A percentile compares a stretch with the other conserved stretches of the same genome.
These are phyloP conservation scores for Pseudogymnoascus sp. DNA, from an alignment of 2,329 filamentous ascomycete genomes.

Conservation along the genomic window DNA sequence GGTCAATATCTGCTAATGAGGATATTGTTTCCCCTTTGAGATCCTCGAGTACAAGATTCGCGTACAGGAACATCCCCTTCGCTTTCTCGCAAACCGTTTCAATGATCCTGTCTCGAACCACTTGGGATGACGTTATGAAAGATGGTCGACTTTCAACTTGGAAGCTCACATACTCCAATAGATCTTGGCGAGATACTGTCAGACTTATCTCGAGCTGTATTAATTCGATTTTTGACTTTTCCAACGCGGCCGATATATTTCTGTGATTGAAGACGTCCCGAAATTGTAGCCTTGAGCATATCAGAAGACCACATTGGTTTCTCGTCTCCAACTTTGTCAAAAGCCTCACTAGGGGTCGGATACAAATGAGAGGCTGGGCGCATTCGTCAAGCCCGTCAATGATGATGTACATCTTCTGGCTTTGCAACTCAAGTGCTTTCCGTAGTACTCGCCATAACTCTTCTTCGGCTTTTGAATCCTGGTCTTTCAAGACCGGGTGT, in stretches of 20 bases:
- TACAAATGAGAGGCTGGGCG: not conserved
- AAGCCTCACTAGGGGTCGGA: not conserved
- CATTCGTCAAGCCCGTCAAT: constrained; percentile 11
- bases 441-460: not conserved
- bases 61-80: constrained; percentile 11
- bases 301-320: not conserved
- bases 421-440: not conserved
- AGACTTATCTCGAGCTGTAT: not conserved
- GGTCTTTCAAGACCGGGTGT: not conserved
- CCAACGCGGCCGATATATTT: not conserved
- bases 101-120: not conserved
- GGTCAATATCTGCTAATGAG: not conserved
- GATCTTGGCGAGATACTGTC: not conserved
- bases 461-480: constrained; percentile 1
- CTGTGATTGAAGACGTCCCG: not conserved
- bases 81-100: not conserved
- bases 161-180: not conserved
- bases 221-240: not conserved
- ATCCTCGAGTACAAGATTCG: constrained; percentile 8
- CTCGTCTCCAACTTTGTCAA: not conserved
- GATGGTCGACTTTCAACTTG: not conserved
- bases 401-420: constrained; percentile 11
- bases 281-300: not conserved
- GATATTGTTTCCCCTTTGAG: constrained; percentile 5
- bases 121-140: not conserved